These are phyloP conservation scores for Citrullus mucosospermus DNA, from an alignment of 306 rosid genomes.

Conservation along the genomic window DNA sequence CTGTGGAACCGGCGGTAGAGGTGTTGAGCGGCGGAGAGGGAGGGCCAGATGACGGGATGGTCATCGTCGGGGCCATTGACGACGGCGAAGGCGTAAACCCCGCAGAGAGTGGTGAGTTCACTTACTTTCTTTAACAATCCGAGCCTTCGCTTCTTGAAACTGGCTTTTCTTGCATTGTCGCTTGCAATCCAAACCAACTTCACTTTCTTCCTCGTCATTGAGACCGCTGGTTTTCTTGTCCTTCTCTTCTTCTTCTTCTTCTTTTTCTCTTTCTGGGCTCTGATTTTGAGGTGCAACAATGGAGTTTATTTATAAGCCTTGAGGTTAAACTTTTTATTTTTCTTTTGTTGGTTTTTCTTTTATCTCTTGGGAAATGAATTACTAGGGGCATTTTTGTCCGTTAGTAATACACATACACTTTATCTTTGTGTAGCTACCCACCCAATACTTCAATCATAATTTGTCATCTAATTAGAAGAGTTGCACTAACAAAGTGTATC, in stretches of 20 bases:
- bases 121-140: constrained; percentile 27
- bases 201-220: constrained; percentile 22
- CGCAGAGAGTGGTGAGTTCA: constrained; percentile 23
- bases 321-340: neutral
- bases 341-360: neutral
- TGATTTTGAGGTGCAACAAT: neutral
- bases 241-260: neutral
- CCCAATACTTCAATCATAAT: too few species aligned
- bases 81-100: constrained; percentile 14
- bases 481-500: too few species aligned
- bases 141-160: constrained; percentile 16
- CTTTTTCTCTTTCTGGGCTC: neutral
- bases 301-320: neutral
- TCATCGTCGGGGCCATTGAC: constrained; percentile 7
- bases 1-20: constrained; percentile 8
- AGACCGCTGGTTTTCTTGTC: neutral
- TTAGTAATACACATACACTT: neutral
- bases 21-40: neutral
- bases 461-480: too few species aligned
- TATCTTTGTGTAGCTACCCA: too few species aligned
- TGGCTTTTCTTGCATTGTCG: constrained; percentile 19
- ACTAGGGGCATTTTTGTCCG: neutral
- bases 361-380: neutral
- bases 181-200: constrained; percentile 19
- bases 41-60: constrained; percentile 18